phyloP scores from a whole-genome alignment of 73 alveolate genomes.

The Paramecium pentaurelia region DNA sequence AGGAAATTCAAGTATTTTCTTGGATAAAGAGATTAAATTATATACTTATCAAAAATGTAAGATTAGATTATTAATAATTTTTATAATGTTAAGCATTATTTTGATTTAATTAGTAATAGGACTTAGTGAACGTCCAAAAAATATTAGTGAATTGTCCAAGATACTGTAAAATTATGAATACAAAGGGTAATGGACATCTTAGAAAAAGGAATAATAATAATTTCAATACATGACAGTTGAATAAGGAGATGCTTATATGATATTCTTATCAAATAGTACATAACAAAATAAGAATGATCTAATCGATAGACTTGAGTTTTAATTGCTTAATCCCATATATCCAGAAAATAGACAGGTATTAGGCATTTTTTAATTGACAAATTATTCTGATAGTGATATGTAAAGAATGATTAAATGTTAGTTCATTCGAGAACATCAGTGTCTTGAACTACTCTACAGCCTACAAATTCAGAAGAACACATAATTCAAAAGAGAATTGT shows the following conservation, averaged over 20 bases:
- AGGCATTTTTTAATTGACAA: background rate
- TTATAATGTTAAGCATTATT: background rate
- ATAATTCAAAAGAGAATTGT: background rate
- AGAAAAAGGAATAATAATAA: background rate
- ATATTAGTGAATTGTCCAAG: background rate
- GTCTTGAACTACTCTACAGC: background rate
- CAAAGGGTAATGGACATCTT: background rate
- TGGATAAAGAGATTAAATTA: background rate
- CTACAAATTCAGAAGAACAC: background rate
- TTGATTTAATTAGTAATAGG: background rate
- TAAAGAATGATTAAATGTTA: background rate
- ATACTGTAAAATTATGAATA: background rate
- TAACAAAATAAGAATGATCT: background rate
- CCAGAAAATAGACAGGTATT: background rate
- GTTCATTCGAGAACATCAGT: background rate
- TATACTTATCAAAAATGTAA: background rate
- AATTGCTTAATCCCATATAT: background rate
- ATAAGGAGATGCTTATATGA: slow-evolving; percentile 33
- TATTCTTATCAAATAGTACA: background rate
- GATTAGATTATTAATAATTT: background rate
- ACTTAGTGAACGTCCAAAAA: background rate
- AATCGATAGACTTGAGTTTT: background rate
- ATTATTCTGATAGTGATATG: background rate
- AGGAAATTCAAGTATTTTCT: too few relatives aligned
- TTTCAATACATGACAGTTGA: slow-evolving; percentile 11